Conservation (phyloP, 768 basidiomycete species). For the Pisolithus sp. region DNA sequence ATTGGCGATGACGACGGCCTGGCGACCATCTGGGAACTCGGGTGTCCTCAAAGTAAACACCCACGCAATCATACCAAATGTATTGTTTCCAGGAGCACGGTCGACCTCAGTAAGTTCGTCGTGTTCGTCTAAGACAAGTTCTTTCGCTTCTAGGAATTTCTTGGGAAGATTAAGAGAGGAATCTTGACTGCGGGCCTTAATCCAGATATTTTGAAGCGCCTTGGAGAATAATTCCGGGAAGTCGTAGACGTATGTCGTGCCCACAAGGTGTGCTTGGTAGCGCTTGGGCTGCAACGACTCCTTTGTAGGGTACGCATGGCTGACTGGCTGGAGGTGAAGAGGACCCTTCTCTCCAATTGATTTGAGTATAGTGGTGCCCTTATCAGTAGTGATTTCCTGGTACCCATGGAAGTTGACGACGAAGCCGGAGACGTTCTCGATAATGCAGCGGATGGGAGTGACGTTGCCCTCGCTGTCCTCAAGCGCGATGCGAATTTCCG, state of each 20-base stretch:
- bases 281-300: slow-evolving; percentile 98
- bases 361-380: slow-evolving; percentile 91
- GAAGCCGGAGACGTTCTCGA: slow-evolving; percentile 98
- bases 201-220: slow-evolving; percentile 91
- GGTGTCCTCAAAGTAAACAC: slow-evolving; percentile 88
- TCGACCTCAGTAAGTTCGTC: slow-evolving; percentile 88
- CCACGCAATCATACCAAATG: slow-evolving; percentile 98
- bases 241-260: slow-evolving; percentile 98
- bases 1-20: slow-evolving; percentile 87
- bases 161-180: slow-evolving; percentile 70
- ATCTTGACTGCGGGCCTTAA: slow-evolving; percentile 56
- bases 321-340: slow-evolving; percentile 91
- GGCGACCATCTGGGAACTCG: slow-evolving; percentile 85
- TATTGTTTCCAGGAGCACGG: slow-evolving; percentile 89
- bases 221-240: slow-evolving; percentile 99
- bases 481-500: slow-evolving; percentile 91
- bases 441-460: slow-evolving; percentile 93
- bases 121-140: slow-evolving; percentile 91
- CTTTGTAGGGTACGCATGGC: slow-evolving; percentile 91
- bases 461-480: slow-evolving; percentile 95
- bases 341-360: slow-evolving; percentile 98
- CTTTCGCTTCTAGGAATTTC: slow-evolving; percentile 73
- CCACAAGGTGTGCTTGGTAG: slow-evolving; percentile 96
- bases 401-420: slow-evolving; percentile 98
- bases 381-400: slow-evolving; percentile 96